Conservation (phyloP, 257 asterid species). For the Dorcoceras hygrometricum region DNA sequence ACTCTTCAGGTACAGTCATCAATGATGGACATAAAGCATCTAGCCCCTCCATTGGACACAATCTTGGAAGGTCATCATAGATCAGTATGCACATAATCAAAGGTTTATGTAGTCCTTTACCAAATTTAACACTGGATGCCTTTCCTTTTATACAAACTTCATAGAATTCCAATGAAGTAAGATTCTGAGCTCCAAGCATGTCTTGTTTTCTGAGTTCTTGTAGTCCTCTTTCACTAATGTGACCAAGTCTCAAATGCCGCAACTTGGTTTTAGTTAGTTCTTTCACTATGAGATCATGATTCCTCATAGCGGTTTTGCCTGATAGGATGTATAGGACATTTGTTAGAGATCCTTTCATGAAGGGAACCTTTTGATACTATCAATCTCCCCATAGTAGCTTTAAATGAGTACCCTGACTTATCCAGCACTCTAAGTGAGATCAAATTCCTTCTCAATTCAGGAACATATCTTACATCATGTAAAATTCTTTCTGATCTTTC, state of each 20-base stretch:
- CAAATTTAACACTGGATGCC: neutral
- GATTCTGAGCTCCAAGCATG: accelerated
- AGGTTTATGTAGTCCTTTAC: accelerated
- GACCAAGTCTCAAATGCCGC: neutral
- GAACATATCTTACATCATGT: too few relatives aligned
- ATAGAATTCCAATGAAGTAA: accelerated
- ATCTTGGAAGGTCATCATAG: neutral
- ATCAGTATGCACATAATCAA: neutral
- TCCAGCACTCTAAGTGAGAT: too few relatives aligned
- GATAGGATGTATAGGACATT: too few relatives aligned
- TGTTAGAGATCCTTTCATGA: too few relatives aligned
- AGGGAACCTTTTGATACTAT: too few relatives aligned
- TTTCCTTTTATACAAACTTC: neutral
- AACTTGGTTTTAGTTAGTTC: too few relatives aligned
- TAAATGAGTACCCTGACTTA: too few relatives aligned
- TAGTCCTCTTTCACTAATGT: too few relatives aligned
- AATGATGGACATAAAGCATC: neutral
- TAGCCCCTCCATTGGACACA: neutral
- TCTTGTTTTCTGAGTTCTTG: neutral
- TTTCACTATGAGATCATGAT: accelerated
- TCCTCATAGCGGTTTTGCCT: too few relatives aligned
- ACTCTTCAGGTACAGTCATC: neutral
- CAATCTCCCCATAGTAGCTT: too few relatives aligned
- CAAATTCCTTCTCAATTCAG: too few relatives aligned
- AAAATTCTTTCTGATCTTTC: too few relatives aligned